A percentile compares a stretch with the other conserved stretches of the same genome.
phyloP scores from a whole-genome alignment of 345 rosid genomes.

The Populus davidiana region DNA sequence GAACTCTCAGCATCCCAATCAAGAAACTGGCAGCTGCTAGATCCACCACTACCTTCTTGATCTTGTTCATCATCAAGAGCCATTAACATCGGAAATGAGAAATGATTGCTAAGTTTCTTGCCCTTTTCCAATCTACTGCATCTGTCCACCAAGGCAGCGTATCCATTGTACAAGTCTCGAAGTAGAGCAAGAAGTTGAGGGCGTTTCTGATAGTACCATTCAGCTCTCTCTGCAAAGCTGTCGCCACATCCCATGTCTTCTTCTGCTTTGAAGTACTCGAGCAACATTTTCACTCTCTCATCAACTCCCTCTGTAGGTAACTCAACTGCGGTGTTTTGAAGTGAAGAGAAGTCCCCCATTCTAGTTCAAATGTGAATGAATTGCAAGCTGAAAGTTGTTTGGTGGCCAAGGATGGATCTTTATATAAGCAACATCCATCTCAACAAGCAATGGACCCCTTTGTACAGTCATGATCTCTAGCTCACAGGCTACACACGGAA shows the following conservation, averaged over 20 bases:
- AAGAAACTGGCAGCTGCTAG: conserved; percentile 7
- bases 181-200: conserved; percentile 60
- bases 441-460: not conserved
- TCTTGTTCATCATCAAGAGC: not conserved
- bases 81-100: not conserved
- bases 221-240: conserved; percentile 63
- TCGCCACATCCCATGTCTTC: conserved; percentile 40
- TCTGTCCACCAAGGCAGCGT: conserved; percentile 44
- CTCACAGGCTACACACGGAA: not conserved
- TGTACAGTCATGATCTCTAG: not conserved
- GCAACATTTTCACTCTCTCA: conserved; percentile 45
- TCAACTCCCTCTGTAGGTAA: conserved; percentile 29
- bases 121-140: conserved; percentile 22
- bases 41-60: conserved; percentile 15
- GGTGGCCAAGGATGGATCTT: not conserved
- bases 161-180: conserved; percentile 59
- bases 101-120: conserved; percentile 3
- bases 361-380: not conserved
- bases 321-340: not conserved
- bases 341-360: not conserved
- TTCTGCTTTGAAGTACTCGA: conserved; percentile 14
- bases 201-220: conserved; percentile 63
- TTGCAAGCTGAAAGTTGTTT: not conserved
- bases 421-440: not conserved
- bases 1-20: conserved; percentile 48